These are phyloP conservation scores for Volvox carteri DNA, from an alignment of 163 green algal genomes.

Conservation along the genomic window DNA sequence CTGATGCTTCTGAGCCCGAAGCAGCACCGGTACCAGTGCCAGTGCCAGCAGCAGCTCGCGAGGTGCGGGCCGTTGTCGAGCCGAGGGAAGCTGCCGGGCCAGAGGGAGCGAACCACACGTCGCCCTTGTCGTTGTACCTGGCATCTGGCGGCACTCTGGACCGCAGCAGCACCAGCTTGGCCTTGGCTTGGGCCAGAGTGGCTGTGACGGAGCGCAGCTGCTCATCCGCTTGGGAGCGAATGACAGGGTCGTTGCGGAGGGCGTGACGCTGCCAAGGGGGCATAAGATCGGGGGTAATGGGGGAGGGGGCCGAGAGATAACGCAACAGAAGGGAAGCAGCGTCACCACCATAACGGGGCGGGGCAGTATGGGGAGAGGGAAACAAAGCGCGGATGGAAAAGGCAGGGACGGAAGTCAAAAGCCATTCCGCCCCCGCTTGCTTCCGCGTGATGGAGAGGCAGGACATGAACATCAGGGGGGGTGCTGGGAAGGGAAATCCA, in stretches of 20 bases:
- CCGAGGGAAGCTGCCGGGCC: background rate
- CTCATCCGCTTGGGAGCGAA: background rate
- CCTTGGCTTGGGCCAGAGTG: conserved; percentile 1
- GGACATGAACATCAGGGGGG: too few relatives aligned
- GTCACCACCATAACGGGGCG: too few relatives aligned
- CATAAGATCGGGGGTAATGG: background rate
- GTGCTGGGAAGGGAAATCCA: too few relatives aligned
- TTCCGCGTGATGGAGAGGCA: too few relatives aligned
- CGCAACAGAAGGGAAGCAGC: background rate
- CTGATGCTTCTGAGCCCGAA: background rate
- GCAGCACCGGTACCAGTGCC: background rate
- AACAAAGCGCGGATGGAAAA: too few relatives aligned
- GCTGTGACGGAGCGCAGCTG: conserved; percentile 11
- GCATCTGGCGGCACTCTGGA: conserved; percentile 24
- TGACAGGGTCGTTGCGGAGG: conserved; percentile 25
- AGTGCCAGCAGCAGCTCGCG: background rate
- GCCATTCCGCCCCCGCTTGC: too few relatives aligned
- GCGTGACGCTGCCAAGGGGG: conserved; percentile 10
- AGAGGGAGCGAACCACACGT: conserved; percentile 34
- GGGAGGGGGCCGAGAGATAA: background rate
- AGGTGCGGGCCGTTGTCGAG: background rate
- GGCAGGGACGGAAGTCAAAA: too few relatives aligned
- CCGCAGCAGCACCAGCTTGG: conserved; percentile 26
- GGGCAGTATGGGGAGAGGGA: background rate
- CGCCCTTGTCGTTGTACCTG: conserved; percentile 11